A percentile compares a stretch with the other conserved stretches of the same genome.
Conservation (phyloP, 208 protist genomes). For the Trichomonas tenax region DNA sequence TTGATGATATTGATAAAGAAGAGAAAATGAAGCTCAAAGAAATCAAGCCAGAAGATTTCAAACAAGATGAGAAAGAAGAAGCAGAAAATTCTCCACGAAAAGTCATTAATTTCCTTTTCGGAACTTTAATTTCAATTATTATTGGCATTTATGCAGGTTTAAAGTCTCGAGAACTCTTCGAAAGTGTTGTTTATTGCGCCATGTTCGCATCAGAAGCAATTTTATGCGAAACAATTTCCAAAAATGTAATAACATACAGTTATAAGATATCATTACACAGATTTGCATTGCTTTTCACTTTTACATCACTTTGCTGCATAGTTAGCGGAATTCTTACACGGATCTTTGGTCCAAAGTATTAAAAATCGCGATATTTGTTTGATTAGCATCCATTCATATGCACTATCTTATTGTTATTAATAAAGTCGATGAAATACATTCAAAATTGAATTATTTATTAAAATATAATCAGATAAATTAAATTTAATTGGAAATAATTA, state of each 20-base stretch:
- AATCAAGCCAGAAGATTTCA: neutral
- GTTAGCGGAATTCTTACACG: neutral
- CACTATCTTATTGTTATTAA: too few species aligned
- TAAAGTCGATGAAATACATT: too few species aligned
- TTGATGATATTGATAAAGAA: neutral
- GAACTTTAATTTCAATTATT: neutral
- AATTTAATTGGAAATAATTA: too few species aligned
- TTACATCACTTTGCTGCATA: neutral
- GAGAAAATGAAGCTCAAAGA: neutral
- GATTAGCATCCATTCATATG: too few species aligned
- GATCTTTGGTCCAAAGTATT: neutral
- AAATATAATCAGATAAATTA: too few species aligned
- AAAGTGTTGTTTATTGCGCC: neutral
- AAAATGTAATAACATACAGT: neutral
- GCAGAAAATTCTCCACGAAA: neutral
- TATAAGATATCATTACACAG: neutral
- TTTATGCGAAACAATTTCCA: neutral
- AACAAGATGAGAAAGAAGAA: neutral
- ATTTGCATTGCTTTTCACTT: neutral
- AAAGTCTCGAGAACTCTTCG: neutral
- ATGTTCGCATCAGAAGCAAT: neutral
- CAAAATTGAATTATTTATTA: too few species aligned
- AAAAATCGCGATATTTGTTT: neutral
- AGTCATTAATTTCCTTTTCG: neutral
- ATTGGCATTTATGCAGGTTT: neutral